Conservation (phyloP, 2,329 filamentous ascomycete species). For the Colletotrichum filicis region DNA sequence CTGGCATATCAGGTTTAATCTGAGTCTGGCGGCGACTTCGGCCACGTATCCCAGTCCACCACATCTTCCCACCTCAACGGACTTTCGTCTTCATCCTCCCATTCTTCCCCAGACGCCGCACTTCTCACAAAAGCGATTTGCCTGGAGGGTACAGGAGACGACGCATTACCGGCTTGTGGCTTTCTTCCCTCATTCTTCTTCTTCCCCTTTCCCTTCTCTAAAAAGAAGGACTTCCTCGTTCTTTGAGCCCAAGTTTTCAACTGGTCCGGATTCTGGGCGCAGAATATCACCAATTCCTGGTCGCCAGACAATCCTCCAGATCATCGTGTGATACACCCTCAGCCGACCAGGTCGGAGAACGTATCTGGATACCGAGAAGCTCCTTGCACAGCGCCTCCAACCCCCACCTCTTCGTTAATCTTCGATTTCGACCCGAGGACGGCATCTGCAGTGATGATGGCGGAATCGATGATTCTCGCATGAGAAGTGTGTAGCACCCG, state of each 20-base stretch:
- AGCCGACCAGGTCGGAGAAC: not conserved
- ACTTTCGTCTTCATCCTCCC: not conserved
- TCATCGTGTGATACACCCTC: not conserved
- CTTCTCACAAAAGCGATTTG: not conserved
- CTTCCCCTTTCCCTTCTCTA: too few relatives aligned
- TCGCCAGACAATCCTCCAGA: not conserved
- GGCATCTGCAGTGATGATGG: constrained; percentile 47
- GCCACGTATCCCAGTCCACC: not conserved
- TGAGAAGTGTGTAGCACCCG: constrained; percentile 55
- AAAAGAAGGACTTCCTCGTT: not conserved
- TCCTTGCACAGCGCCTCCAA: not conserved
- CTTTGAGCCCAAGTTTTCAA: not conserved
- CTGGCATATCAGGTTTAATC: not conserved
- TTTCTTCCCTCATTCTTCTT: too few relatives aligned
- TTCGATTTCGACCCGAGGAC: not conserved
- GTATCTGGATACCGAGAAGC: not conserved
- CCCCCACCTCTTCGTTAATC: not conserved
- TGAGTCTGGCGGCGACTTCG: not conserved
- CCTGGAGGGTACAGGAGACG: too few relatives aligned
- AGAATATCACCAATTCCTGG: not conserved
- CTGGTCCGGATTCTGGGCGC: not conserved
- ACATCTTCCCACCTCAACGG: not conserved
- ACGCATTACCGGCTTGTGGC: too few relatives aligned
- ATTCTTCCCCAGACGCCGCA: not conserved
- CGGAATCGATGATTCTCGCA: constrained; percentile 54